Percentiles rank a stretch among this genome's conserved stretches.
Evolutionary conservation across 805 yeast genomes (phyloP).

Genomic region (Cyberlindnera petersonii): DNA sequence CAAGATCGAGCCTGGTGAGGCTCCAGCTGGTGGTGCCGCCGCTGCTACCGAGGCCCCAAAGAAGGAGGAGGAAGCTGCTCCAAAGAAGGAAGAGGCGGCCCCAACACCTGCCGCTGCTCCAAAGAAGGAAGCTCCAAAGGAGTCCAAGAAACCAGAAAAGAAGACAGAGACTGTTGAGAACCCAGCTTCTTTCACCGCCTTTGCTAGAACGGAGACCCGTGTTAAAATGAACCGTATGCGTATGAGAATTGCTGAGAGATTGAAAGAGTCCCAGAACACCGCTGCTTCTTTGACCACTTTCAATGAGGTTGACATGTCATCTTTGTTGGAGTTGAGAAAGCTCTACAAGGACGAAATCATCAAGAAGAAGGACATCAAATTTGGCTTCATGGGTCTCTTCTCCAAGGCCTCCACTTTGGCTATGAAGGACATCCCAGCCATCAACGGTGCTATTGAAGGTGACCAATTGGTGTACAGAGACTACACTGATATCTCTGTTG

Average conservation of each 20-base stretch:
- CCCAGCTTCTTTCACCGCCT: conserved; percentile 32
- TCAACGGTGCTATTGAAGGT: conserved; percentile 91
- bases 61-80: conserved; percentile 21
- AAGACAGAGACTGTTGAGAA: conserved; percentile 36
- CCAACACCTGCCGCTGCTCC: conserved; percentile 26
- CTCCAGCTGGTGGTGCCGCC: conserved; percentile 56
- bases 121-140: conserved; percentile 32
- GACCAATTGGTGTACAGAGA: conserved; percentile 95
- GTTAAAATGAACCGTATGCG: conserved; percentile 99
- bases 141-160: conserved; percentile 17
- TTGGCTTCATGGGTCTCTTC: conserved; percentile 99
- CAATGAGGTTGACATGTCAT: conserved; percentile 96
- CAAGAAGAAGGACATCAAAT: conserved; percentile 88
- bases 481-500: conserved; percentile 91
- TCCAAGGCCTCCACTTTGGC: conserved; percentile 92
- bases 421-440: conserved; percentile 90
- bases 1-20: conserved; percentile 75
- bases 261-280: conserved; percentile 98
- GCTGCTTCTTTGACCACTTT: conserved; percentile 97
- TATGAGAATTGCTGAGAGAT: conserved; percentile 96
- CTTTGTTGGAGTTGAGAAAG: conserved; percentile 89
- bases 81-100: conserved; percentile 30
- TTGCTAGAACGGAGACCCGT: conserved; percentile 82
- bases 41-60: conserved; percentile 23
- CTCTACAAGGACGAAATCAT: conserved; percentile 94